These are phyloP conservation scores for Aurifilum marmelostoma DNA, from an alignment of 2,329 filamentous ascomycete species.

Conservation along the genomic window DNA sequence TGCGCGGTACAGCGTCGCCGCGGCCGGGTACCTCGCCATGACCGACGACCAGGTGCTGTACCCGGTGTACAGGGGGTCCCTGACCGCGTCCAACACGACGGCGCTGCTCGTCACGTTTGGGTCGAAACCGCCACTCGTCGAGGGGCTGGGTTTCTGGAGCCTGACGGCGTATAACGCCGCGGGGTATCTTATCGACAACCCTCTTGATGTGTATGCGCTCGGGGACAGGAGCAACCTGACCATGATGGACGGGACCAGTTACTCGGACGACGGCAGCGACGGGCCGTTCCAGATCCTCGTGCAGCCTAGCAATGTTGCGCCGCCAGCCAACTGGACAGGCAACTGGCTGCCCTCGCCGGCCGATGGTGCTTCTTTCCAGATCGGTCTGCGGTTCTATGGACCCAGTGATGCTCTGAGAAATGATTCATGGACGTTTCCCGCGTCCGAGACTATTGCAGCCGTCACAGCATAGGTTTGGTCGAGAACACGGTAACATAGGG, in stretches of 20 bases:
- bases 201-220: slow-evolving; percentile 32
- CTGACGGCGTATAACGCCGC: slow-evolving; percentile 34
- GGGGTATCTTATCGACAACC: slow-evolving; percentile 35
- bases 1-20: slow-evolving; percentile 15
- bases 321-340: slow-evolving; percentile 35
- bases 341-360: slow-evolving; percentile 28
- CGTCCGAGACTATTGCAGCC: background rate
- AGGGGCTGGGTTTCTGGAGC: slow-evolving; percentile 34
- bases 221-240: slow-evolving; percentile 36
- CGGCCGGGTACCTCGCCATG: slow-evolving; percentile 24
- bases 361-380: slow-evolving; percentile 10
- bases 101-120: background rate
- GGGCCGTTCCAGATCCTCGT: slow-evolving; percentile 35
- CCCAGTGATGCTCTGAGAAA: background rate
- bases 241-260: slow-evolving; percentile 32
- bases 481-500: background rate
- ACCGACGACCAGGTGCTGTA: slow-evolving; percentile 27
- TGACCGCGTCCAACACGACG: slow-evolving; percentile 22
- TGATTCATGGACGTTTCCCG: slow-evolving; percentile 5
- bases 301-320: slow-evolving; percentile 34
- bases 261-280: slow-evolving; percentile 29
- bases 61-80: slow-evolving; percentile 12
- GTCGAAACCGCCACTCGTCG: background rate
- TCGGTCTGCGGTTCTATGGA: slow-evolving; percentile 22
- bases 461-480: background rate